A percentile compares a stretch with the other conserved stretches of the same genome.
These are phyloP conservation scores for Cutaneotrichosporon daszewskae DNA, from an alignment of 1,284 basidiomycete species.

Conservation along the genomic window DNA sequence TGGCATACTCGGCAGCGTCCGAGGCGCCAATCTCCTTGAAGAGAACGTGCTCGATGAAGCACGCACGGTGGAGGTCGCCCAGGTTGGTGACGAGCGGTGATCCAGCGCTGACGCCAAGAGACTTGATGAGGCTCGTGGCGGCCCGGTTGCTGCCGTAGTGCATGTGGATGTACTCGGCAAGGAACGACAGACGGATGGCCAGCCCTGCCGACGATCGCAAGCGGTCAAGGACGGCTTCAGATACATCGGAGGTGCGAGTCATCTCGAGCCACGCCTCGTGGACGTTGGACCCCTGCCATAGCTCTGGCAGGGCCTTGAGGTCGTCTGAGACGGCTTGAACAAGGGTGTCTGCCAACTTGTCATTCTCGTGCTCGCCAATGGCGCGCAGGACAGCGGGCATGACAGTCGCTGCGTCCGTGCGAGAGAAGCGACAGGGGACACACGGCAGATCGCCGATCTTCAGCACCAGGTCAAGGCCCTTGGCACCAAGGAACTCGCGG, in stretches of 20 bases:
- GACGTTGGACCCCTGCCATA: slow-evolving; percentile 59
- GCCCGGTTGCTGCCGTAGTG: slow-evolving; percentile 51
- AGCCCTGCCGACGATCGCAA: slow-evolving; percentile 52
- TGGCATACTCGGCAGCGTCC: not conserved
- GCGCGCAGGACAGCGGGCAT: slow-evolving; percentile 81
- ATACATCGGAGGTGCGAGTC: slow-evolving; percentile 12
- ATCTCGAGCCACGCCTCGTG: slow-evolving; percentile 54
- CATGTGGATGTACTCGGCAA: slow-evolving; percentile 74
- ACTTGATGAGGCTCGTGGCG: slow-evolving; percentile 68
- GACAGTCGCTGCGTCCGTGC: slow-evolving; percentile 71
- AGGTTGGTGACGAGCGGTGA: slow-evolving; percentile 66
- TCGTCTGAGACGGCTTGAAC: slow-evolving; percentile 66
- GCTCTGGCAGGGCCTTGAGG: slow-evolving; percentile 62
- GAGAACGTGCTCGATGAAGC: slow-evolving; percentile 51
- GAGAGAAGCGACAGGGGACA: slow-evolving; percentile 82
- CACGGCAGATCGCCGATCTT: slow-evolving; percentile 76
- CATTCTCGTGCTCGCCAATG: slow-evolving; percentile 78
- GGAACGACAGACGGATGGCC: slow-evolving; percentile 36
- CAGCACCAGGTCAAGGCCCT: slow-evolving; percentile 71
- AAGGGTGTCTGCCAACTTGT: slow-evolving; percentile 67
- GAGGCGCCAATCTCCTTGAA: slow-evolving; percentile 54
- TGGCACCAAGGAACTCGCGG: slow-evolving; percentile 71
- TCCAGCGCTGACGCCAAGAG: slow-evolving; percentile 61
- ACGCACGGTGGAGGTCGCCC: slow-evolving; percentile 77
- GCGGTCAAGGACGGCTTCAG: slow-evolving; percentile 7